These are phyloP conservation scores for Begonia loranthoides DNA, from an alignment of 306 rosid genomes.

Conservation along the genomic window DNA sequence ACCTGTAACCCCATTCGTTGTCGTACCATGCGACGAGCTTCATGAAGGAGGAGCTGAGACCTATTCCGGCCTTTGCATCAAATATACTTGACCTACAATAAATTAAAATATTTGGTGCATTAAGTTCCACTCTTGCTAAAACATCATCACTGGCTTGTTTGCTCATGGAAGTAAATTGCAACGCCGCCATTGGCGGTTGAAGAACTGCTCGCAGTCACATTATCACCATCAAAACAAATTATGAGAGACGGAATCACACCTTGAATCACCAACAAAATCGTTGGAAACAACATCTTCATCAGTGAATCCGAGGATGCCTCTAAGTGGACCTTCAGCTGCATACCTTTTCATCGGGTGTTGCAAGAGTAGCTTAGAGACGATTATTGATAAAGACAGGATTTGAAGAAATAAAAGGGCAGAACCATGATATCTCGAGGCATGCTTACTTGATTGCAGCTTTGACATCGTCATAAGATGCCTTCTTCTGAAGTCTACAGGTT, in stretches of 20 bases:
- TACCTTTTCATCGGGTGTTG: slow-evolving; percentile 22
- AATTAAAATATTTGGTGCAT: slow-evolving; percentile 1
- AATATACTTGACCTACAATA: slow-evolving; percentile 72
- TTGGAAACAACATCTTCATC: slow-evolving; percentile 94
- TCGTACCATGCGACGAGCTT: slow-evolving; percentile 92
- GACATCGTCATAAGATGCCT: slow-evolving; percentile 81
- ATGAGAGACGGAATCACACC: slow-evolving; percentile 26
- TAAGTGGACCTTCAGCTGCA: slow-evolving; percentile 78
- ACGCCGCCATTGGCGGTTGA: too few species aligned
- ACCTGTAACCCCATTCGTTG: slow-evolving; percentile 99
- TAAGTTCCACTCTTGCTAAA: slow-evolving; percentile 1
- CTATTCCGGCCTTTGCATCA: slow-evolving; percentile 93
- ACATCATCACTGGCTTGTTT: not conserved
- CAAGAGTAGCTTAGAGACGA: not conserved
- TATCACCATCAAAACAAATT: not conserved
- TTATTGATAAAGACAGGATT: not conserved
- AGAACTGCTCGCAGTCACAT: too few species aligned
- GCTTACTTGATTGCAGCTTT: slow-evolving; percentile 74
- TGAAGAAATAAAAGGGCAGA: too few species aligned
- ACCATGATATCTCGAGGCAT: not conserved
- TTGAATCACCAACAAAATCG: slow-evolving; percentile 87
- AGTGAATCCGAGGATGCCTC: slow-evolving; percentile 90
- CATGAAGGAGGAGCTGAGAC: slow-evolving; percentile 57
- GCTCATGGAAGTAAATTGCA: too few species aligned
- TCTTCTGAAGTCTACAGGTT: slow-evolving; percentile 77